Evolutionary conservation across 192 early-diverging fungal genomes (phyloP).

Genomic region (Coemansia javaensis): DNA sequence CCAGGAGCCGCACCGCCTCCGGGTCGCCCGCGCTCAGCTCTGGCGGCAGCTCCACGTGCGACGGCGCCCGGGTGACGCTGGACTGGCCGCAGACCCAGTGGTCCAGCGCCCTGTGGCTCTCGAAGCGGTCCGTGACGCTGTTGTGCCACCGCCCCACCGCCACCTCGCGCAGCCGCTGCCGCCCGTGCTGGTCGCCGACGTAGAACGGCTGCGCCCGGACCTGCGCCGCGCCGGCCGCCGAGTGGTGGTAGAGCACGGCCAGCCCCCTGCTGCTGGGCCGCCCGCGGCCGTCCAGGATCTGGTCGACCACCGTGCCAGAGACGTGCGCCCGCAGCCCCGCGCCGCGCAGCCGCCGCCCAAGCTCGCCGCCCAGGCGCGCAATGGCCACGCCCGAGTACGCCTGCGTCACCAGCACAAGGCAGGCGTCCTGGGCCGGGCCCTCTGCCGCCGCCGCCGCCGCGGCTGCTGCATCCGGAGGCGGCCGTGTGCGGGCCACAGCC

Average conservation of each 20-base stretch:
- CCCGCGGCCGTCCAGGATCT: not conserved
- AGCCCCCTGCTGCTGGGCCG: conserved; percentile 1
- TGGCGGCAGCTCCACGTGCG: conserved; percentile 15
- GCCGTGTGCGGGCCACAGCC: not conserved
- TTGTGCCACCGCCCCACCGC: conserved; percentile 47
- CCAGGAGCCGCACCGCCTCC: conserved; percentile 7
- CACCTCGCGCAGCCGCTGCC: conserved; percentile 37
- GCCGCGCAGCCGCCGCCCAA: conserved; percentile 1
- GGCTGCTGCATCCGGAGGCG: not conserved
- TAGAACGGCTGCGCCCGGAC: conserved; percentile 20
- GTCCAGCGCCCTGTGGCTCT: not conserved
- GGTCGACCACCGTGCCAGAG: conserved; percentile 25
- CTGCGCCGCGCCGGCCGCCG: not conserved
- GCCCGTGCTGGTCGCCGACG: conserved; percentile 39
- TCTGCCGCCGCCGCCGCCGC: not conserved
- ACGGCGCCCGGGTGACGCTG: conserved; percentile 26
- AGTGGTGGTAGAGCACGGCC: conserved; percentile 21
- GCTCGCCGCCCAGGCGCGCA: not conserved
- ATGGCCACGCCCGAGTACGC: conserved; percentile 13
- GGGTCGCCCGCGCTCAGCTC: conserved; percentile 18
- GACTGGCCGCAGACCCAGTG: conserved; percentile 14
- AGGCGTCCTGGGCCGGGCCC: conserved; percentile 1
- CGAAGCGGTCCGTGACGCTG: conserved; percentile 16
- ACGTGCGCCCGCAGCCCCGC: not conserved
- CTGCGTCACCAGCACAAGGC: conserved; percentile 37